Evolutionary conservation across 176 grass and related monocot genomes (phyloP).

Genomic region (Zoysia japonica): DNA sequence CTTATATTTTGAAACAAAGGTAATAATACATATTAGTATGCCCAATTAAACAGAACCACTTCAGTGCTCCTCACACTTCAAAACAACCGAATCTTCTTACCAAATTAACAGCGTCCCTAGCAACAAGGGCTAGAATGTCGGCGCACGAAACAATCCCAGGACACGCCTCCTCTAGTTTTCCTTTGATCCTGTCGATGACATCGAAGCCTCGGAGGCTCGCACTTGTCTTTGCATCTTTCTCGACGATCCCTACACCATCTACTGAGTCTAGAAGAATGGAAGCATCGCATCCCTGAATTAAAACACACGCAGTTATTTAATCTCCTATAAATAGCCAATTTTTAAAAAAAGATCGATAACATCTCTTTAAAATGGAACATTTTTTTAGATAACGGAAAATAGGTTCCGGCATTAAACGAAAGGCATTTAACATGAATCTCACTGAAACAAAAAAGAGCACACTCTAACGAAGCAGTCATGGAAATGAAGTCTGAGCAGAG

Average conservation of each 20-base stretch:
- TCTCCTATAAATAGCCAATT: background rate
- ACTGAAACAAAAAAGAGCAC: background rate
- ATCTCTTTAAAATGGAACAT: too few relatives aligned
- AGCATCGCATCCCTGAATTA: background rate
- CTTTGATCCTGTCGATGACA: background rate
- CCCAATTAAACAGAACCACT: too few relatives aligned
- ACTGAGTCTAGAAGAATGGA: background rate
- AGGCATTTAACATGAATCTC: too few relatives aligned
- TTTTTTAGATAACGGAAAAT: too few relatives aligned
- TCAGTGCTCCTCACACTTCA: background rate
- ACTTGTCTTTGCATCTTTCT: background rate
- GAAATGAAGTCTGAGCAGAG: background rate
- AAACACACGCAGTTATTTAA: background rate
- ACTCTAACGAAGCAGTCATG: background rate
- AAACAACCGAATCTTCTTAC: background rate
- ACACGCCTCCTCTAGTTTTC: background rate
- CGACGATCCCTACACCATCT: background rate
- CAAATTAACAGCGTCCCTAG: background rate
- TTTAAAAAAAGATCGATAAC: too few relatives aligned
- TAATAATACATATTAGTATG: too few relatives aligned
- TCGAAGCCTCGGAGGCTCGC: background rate
- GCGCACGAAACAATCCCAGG: background rate
- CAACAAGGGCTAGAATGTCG: background rate
- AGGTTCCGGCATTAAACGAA: too few relatives aligned
- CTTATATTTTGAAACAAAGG: too few relatives aligned